Base-by-base conservation (phyloP, 2,329 filamentous ascomycete genomes). In the Botryosphaeria dothidea region DNA sequence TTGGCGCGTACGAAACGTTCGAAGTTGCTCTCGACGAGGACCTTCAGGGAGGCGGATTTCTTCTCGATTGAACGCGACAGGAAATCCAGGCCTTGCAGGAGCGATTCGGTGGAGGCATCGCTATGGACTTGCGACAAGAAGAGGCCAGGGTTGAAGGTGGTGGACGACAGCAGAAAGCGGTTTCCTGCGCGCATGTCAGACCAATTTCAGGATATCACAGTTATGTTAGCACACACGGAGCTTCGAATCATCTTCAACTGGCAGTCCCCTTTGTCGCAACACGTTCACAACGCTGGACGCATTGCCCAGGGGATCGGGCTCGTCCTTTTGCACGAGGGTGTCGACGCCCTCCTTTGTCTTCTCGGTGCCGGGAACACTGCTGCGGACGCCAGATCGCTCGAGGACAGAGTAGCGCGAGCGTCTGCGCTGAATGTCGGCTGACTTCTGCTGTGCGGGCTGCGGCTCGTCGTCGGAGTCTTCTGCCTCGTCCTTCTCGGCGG, bases 1-100 rank as follows among this genome's bases (percentile, higher is more conserved):
- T 99, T 99, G 48, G 95, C 95, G 68, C 92, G 90, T 64, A 99
- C 95, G 81, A 99, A 99, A 69, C 94, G 90, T 79, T 99, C 96
- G 75, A 99, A 99, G 77, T 99, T 99, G 68, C 92, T 94, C 78
- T 99, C 95, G 25, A 99, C 95, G 19, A 99, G 85, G 11, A 96
- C 91, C 76, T 99, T 99, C 67, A 99, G 85, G 3, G 93, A 97
- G 0, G 94, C 95, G 0, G 94, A 97, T 78, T 99, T 99, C 79
- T 98, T 92, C 73, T 98, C 95, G 72, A 99, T 99, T 0, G 94
- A 97, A 67, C 87, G 87, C 19, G 93, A 95, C 21, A 99, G 86
- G 66, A 91, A 89, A 70, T 97, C 91, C 21, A 99, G 86, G 3
- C 95, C 96, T 56, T 87, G 84, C 13, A 97, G 83, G 1, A 99